Conservation (phyloP, 805 yeast species). For the Cyberlindnera mrakii region DNA sequence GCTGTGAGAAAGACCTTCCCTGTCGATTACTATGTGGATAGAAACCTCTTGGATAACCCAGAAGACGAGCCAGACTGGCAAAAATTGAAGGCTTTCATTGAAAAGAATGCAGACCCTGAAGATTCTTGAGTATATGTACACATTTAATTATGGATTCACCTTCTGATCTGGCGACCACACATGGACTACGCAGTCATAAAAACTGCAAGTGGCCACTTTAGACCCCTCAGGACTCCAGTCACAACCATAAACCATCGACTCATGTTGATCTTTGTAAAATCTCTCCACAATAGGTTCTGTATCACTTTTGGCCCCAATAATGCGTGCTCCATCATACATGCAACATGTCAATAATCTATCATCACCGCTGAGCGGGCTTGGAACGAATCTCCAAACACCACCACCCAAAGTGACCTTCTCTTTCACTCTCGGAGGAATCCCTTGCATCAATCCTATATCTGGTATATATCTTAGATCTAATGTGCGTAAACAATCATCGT, state of each 20-base stretch:
- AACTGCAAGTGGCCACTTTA: constrained; percentile 75
- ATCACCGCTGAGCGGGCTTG: constrained; percentile 39
- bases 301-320: constrained; percentile 36
- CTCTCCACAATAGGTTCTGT: constrained; percentile 27
- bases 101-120: constrained; percentile 32
- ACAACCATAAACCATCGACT: constrained; percentile 94
- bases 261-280: constrained; percentile 63
- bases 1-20: constrained; percentile 63
- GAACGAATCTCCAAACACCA: constrained; percentile 91
- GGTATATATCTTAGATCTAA: constrained; percentile 61
- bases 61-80: constrained; percentile 37
- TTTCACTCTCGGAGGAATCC: constrained; percentile 45
- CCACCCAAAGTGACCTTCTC: constrained; percentile 63
- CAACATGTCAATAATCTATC: constrained; percentile 70
- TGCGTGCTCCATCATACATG: constrained; percentile 92
- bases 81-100: constrained; percentile 37
- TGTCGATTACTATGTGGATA: constrained; percentile 31
- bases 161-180: constrained; percentile 47
- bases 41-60: constrained; percentile 18
- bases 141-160: not conserved
- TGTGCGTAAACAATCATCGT: constrained; percentile 72
- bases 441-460: constrained; percentile 33
- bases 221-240: constrained; percentile 61
- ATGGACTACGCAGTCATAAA: constrained; percentile 81
- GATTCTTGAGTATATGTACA: constrained; percentile 4